Conservation (phyloP, 2,329 filamentous ascomycete species). For the Alternaria tenuissima region DNA sequence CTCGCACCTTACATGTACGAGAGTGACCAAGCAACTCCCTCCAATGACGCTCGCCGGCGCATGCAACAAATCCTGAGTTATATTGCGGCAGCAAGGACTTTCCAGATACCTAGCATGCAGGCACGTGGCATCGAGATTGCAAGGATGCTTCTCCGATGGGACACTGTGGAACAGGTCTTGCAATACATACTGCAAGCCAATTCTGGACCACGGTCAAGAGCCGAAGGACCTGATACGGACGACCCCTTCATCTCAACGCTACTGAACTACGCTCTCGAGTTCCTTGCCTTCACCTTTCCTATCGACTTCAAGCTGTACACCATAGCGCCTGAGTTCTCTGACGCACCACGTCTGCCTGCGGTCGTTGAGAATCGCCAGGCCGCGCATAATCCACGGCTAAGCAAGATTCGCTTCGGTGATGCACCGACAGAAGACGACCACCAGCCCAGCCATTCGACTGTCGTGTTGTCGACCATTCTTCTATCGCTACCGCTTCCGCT, state of each 20-base stretch:
- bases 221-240: conserved; percentile 49
- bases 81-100: conserved; percentile 67
- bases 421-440: conserved; percentile 58
- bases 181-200: conserved; percentile 64
- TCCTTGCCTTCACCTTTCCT: conserved; percentile 68
- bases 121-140: conserved; percentile 68
- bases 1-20: conserved; percentile 39
- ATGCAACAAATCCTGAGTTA: conserved; percentile 63
- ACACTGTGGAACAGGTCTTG: conserved; percentile 68
- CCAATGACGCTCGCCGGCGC: conserved; percentile 44
- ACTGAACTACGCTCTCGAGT: conserved; percentile 65
- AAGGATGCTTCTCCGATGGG: conserved; percentile 66
- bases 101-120: conserved; percentile 65
- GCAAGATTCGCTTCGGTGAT: conserved; percentile 76
- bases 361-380: conserved; percentile 47
- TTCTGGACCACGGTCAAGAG: conserved; percentile 17
- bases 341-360: conserved; percentile 58
- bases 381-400: conserved; percentile 62
- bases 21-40: conserved; percentile 29
- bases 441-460: conserved; percentile 52
- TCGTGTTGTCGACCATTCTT: conserved; percentile 70
- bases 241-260: conserved; percentile 65
- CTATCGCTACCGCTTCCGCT: conserved; percentile 74
- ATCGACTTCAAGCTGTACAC: conserved; percentile 67
- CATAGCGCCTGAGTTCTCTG: conserved; percentile 55